phyloP scores from a whole-genome alignment of 2,329 filamentous ascomycete species.

The Talaromyces piceae region DNA sequence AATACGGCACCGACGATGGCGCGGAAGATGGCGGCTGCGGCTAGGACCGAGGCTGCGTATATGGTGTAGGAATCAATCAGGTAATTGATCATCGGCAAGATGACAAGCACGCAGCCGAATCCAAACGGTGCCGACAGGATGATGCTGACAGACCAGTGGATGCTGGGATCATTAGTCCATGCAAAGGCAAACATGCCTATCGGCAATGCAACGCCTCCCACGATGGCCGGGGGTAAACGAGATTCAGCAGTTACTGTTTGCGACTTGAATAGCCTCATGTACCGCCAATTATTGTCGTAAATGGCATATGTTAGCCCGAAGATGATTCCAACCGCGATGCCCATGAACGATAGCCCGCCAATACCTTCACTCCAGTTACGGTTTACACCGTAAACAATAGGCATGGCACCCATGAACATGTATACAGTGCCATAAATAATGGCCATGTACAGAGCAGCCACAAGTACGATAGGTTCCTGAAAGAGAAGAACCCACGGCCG shows the following conservation, averaged over 20 bases:
- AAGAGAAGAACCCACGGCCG: constrained; percentile 40
- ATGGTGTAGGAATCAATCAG: constrained; percentile 31
- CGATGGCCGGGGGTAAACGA: constrained; percentile 39
- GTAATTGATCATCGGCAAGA: constrained; percentile 28
- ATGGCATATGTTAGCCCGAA: constrained; percentile 27
- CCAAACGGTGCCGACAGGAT: constrained; percentile 25
- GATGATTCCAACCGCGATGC: constrained; percentile 29
- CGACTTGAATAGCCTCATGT: constrained; percentile 29
- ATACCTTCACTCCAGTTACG: constrained; percentile 37
- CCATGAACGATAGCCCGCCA: constrained; percentile 38
- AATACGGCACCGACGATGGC: constrained; percentile 36
- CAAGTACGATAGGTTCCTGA: constrained; percentile 40
- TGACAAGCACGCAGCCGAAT: constrained; percentile 28
- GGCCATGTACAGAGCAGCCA: constrained; percentile 39
- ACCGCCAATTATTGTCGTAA: constrained; percentile 24
- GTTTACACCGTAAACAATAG: constrained; percentile 37
- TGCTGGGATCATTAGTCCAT: constrained; percentile 43
- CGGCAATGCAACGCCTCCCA: constrained; percentile 42
- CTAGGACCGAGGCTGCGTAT: constrained; percentile 29
- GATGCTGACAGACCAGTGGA: constrained; percentile 27
- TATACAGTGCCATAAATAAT: constrained; percentile 43
- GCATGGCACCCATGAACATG: constrained; percentile 42
- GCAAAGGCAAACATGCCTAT: constrained; percentile 49
- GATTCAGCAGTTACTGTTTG: constrained; percentile 49
- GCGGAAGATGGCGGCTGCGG: constrained; percentile 36